These are phyloP conservation scores for Sphaerobolus stellatus DNA, from an alignment of 1,284 basidiomycete genomes.

Conservation along the genomic window DNA sequence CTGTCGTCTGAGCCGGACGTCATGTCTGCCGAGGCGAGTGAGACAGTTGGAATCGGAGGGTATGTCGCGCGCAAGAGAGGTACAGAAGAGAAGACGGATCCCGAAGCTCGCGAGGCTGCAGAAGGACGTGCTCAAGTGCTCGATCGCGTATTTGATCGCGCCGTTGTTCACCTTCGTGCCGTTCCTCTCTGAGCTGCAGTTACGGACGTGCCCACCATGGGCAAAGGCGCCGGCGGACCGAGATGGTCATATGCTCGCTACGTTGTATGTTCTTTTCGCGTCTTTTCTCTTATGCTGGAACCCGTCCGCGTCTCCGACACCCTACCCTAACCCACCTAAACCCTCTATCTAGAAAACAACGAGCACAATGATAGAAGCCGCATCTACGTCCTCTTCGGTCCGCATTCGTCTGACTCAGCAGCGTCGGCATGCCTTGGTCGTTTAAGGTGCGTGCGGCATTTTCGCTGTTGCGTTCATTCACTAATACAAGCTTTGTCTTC, in stretches of 20 bases:
- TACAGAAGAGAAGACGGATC: too few relatives aligned
- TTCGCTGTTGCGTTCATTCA: neutral
- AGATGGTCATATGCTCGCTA: constrained; percentile 88
- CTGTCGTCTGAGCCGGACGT: too few relatives aligned
- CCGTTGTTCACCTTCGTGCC: constrained; percentile 93
- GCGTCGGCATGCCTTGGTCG: constrained; percentile 77
- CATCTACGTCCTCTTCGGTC: constrained; percentile 70
- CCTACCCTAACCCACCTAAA: too few relatives aligned
- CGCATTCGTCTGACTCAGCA: constrained; percentile 70
- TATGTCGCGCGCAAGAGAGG: too few relatives aligned
- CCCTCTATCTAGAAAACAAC: constrained; percentile 64
- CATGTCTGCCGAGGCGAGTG: too few relatives aligned
- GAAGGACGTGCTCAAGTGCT: constrained; percentile 86
- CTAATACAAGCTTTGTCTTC: neutral
- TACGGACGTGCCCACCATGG: constrained; percentile 58
- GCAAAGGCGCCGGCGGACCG: constrained; percentile 43
- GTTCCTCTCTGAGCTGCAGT: constrained; percentile 61
- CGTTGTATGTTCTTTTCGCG: constrained; percentile 54
- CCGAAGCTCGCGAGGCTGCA: constrained; percentile 57
- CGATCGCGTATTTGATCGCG: constrained; percentile 85
- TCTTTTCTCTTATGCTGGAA: constrained; percentile 60
- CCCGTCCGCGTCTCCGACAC: constrained; percentile 51
- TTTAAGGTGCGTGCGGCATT: constrained; percentile 47
- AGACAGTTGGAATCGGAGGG: too few relatives aligned
- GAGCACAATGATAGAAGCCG: constrained; percentile 89